Evolutionary conservation across 2,329 filamentous ascomycete genomes (phyloP), one percentile per base, ranked within the genome.

Genomic region (Talaromyces amestolkiae): DNA sequence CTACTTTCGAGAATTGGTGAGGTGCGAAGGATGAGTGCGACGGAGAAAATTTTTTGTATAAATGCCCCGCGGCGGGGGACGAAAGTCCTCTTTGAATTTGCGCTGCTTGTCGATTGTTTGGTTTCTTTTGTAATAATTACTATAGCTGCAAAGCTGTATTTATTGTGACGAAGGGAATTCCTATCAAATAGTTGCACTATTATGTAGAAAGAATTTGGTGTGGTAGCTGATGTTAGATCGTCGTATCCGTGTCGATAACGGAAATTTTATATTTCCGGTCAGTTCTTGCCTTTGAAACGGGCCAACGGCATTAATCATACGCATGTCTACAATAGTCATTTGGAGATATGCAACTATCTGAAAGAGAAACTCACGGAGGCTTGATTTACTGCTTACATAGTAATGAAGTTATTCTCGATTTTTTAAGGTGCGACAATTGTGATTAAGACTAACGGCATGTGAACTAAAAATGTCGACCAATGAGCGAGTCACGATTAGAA

Each of bases 1-100:
- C 33, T 27, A 45, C 43, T 27, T 10, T 22, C 45, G 10, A 31
- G 22, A 13, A 22, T 15, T 15, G 33, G 33, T 37, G 31, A 15
- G 53, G 2, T 37, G n/a, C 9, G 33, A 37, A 56, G 6, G 51
- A 17, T 39, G 22, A 22, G 33, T n/a, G 53, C 53, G 5, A 15
- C 13, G 8, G 10, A 9, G 24, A 59, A 59, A 58, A 43, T 17
- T 45, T 45, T 59, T 59, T 45, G 39, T 56, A 56, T 22, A 56
- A 31, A 15, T 56, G 51, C 53, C 53, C 53, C 53, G 19, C 53
- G 53, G 53, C 53, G 53, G 53, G 53, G 53, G 37, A 56, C 6
- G 11, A n/a, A 11, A 10, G 5, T 39, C 37, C 11, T 37, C n/a
- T 22, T 9, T 19, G 15, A 15, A n/a, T 35, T 24, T 37, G 53